Evolutionary conservation across 176 grass and related monocot species (phyloP), one percentile per base, ranked within the genome.

Genomic region (Lolium rigidum): DNA sequence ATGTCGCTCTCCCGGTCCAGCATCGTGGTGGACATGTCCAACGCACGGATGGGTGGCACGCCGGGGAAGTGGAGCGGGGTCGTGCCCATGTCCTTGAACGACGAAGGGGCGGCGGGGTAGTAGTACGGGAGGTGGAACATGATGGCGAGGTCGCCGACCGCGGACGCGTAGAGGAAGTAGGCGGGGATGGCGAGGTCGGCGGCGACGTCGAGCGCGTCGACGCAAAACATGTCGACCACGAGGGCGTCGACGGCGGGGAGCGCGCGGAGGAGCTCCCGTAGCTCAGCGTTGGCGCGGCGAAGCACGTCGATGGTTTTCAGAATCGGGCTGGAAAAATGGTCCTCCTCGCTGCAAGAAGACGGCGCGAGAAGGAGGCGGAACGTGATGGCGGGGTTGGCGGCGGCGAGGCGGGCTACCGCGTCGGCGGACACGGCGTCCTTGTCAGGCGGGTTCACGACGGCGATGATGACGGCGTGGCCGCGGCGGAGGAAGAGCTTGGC

Each of bases 401-500:
- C 12, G 15, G 88, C 65, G 48, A 93, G 88, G 10, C 81, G 58
- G 22, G 76, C 70, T 37, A 89, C 28, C 35, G 85, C 78, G 10
- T 88, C 78, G 0, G 68, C 71, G 8, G 86, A 21, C 25, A 78
- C 81, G 31, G 56, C 82, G 20, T 83, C 78, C 39, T 73, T 80
- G 22, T 82, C 68, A 1, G 72, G 76, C 24, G 38, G 71, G 38
- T 90, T 80, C 55, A 90, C 80, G 65, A 85, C 72, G 74, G 77
- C 84, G 77, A 92, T 67, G 77, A 82, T 57, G 24, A 89, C 75
- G n/a, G 82, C 75, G 35, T 75, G 16, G 79, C 78, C 82, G 65
- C 85, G 71, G 69, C 77, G 80, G n/a, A 75, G 70, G 26, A 95
- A 18, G 25, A 82, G 81, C 52, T 90, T 90, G 52, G 88, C 93